A percentile compares a stretch with the other conserved stretches of the same genome.
These are phyloP conservation scores for Nematocida parisii DNA, from an alignment of 371 early-diverging fungal genomes.

Conservation along the genomic window DNA sequence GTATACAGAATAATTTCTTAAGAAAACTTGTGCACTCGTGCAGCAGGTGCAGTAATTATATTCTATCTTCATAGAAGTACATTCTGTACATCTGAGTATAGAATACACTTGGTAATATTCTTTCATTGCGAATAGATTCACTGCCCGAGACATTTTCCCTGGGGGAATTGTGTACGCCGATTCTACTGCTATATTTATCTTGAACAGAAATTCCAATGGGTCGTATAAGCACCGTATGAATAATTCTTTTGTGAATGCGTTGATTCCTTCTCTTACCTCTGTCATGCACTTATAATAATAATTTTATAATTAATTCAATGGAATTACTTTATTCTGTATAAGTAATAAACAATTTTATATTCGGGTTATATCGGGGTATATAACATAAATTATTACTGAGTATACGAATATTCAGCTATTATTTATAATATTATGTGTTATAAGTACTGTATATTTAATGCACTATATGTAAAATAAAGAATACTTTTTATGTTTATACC, in stretches of 20 bases:
- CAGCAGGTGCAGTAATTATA: conserved; percentile 63
- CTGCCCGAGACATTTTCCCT: conserved; percentile 12
- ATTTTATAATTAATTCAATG: conserved; percentile 19
- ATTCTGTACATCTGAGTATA: conserved; percentile 34
- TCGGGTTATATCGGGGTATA: too few species aligned
- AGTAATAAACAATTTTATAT: background rate
- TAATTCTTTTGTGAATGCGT: conserved; percentile 36
- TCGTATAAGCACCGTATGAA: conserved; percentile 54
- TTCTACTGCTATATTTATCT: conserved; percentile 47
- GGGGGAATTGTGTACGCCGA: background rate
- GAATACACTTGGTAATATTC: conserved; percentile 60
- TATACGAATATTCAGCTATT: too few species aligned
- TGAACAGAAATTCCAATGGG: conserved; percentile 63
- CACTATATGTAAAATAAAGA: too few species aligned
- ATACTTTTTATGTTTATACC: too few species aligned
- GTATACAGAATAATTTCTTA: conserved; percentile 61
- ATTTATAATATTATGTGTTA: too few species aligned
- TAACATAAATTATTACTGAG: too few species aligned
- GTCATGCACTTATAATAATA: conserved; percentile 28
- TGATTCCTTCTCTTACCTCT: conserved; percentile 27
- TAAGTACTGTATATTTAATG: too few species aligned
- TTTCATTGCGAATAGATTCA: conserved; percentile 56
- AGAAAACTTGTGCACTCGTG: conserved; percentile 36
- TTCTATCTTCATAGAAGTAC: background rate
- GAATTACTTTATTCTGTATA: background rate